These are phyloP conservation scores for Saccharomyces hybrid DNA, from an alignment of 1,139 yeast species.

Conservation along the genomic window DNA sequence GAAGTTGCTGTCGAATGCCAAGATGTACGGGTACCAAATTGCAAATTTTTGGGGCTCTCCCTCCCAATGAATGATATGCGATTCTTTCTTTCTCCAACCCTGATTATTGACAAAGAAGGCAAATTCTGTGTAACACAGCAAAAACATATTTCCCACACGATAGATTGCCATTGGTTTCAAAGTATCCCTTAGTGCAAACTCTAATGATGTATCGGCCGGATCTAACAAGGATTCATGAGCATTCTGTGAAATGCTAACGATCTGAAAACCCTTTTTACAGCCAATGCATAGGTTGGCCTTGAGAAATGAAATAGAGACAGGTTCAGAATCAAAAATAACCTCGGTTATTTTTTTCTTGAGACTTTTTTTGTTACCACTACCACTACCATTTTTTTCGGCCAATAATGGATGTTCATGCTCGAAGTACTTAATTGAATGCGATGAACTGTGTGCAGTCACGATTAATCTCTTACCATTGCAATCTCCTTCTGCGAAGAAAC, in stretches of 20 bases:
- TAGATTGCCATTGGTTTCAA: conserved; percentile 89
- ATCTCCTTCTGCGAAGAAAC: conserved; percentile 86
- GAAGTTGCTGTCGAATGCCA: conserved; percentile 84
- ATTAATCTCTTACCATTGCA: conserved; percentile 83
- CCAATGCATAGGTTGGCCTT: conserved; percentile 89
- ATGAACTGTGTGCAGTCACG: conserved; percentile 74
- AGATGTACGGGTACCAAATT: conserved; percentile 82
- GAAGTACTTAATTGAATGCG: conserved; percentile 73
- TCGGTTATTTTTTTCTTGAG: conserved; percentile 65
- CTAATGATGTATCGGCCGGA: conserved; percentile 47
- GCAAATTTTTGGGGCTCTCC: conserved; percentile 92
- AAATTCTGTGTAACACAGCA: conserved; percentile 82
- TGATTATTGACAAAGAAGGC: conserved; percentile 89
- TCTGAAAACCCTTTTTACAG: conserved; percentile 93
- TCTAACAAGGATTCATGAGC: conserved; percentile 74
- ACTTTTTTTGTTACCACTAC: conserved; percentile 45
- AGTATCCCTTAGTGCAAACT: conserved; percentile 71
- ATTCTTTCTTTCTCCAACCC: conserved; percentile 94
- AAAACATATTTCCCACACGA: conserved; percentile 78
- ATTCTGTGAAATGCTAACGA: conserved; percentile 51
- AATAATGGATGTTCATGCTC: conserved; percentile 34
- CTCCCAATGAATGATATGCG: conserved; percentile 95
- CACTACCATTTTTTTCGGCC: conserved; percentile 33
- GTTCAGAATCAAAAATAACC: conserved; percentile 76
- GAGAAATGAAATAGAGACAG: conserved; percentile 82